Conservation (phyloP, 805 yeast species). For the Kluyveromyces starmeri region DNA sequence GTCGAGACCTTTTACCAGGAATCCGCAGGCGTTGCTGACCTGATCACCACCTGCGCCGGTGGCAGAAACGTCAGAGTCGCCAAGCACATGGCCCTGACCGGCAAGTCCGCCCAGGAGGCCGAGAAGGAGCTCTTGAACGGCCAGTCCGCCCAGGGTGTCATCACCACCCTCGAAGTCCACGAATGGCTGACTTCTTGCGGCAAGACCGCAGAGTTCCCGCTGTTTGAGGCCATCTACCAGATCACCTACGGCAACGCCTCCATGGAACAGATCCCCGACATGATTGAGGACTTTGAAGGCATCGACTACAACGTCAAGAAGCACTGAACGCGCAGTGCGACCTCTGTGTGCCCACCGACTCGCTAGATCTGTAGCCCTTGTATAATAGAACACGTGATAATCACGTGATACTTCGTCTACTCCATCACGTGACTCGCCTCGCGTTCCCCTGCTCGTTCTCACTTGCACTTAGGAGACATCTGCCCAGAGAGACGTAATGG, state of each 20-base stretch:
- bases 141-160: slow-evolving; percentile 92
- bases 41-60: slow-evolving; percentile 95
- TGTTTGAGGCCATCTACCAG: slow-evolving; percentile 58
- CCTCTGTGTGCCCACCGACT: no score
- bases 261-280: slow-evolving; percentile 65
- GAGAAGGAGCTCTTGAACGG: slow-evolving; percentile 87
- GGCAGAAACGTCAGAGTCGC: slow-evolving; percentile 96
- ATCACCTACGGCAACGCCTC: slow-evolving; percentile 69
- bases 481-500: no score
- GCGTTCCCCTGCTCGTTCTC: slow-evolving; percentile 1
- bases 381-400: no score
- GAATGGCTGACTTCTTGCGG: slow-evolving; percentile 51
- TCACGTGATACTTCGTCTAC: no score
- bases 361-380: no score
- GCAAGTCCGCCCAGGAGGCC: slow-evolving; percentile 67
- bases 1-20: slow-evolving; percentile 84
- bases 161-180: slow-evolving; percentile 86
- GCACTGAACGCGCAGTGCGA: background rate
- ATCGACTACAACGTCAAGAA: slow-evolving; percentile 9
- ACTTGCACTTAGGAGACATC: slow-evolving; percentile 2
- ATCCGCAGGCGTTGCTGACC: slow-evolving; percentile 96
- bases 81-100: slow-evolving; percentile 70
- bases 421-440: background rate
- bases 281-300: slow-evolving; percentile 42
- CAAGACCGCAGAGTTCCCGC: slow-evolving; percentile 62